phyloP scores from a whole-genome alignment of 2,329 filamentous ascomycete species.

The Pyrenophora graminea region DNA sequence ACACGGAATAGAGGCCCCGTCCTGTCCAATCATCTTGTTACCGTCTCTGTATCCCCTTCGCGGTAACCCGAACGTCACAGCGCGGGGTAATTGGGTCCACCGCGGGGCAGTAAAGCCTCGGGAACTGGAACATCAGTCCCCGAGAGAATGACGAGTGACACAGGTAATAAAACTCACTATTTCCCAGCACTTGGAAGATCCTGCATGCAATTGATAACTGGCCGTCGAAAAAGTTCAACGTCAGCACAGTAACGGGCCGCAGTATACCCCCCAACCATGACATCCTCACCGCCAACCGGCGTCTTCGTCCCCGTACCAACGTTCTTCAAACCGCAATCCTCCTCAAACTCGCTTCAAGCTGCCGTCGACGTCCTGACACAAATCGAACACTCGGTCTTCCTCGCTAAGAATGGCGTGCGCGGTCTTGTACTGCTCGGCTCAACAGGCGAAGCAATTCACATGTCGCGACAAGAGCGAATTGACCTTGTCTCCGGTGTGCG shows the following conservation, averaged over 20 bases:
- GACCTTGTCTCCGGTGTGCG: constrained; percentile 61
- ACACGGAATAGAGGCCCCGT: not conserved
- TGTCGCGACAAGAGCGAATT: constrained; percentile 62
- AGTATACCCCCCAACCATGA: constrained; percentile 27
- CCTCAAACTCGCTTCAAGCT: constrained; percentile 53
- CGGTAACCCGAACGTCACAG: constrained; percentile 27
- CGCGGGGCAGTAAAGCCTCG: constrained; percentile 31
- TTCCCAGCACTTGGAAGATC: not conserved
- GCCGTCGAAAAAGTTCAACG: not conserved
- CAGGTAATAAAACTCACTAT: constrained; percentile 3
- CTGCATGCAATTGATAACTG: not conserved
- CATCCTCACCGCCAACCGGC: constrained; percentile 41
- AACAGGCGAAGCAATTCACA: constrained; percentile 67
- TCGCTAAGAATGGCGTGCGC: constrained; percentile 63
- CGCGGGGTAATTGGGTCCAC: constrained; percentile 33
- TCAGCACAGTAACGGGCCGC: not conserved
- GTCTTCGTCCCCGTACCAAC: constrained; percentile 59
- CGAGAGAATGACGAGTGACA: constrained; percentile 26
- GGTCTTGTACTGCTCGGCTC: constrained; percentile 67
- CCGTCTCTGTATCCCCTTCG: constrained; percentile 3
- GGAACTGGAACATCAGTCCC: constrained; percentile 28
- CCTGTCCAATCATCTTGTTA: not conserved
- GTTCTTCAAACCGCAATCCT: constrained; percentile 61
- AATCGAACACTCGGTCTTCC: constrained; percentile 61
- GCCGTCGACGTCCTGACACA: constrained; percentile 64